Conservation (phyloP, 768 basidiomycete species). For the Boletus coccyginus region DNA sequence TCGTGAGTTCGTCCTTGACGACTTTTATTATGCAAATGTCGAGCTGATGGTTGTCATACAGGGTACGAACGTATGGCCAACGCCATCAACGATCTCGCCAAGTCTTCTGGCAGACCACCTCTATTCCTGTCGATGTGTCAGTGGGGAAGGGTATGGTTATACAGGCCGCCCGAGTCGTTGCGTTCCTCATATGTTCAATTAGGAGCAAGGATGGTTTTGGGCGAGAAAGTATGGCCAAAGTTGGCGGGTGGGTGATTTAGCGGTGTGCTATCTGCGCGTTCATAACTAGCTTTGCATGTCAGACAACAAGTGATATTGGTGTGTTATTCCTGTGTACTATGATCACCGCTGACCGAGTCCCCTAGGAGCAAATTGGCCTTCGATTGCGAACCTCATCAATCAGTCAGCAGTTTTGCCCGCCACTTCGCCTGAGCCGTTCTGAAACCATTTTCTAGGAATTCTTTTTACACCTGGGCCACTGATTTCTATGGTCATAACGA, state of each 20-base stretch:
- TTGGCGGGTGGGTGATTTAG: slow-evolving; percentile 51
- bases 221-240: slow-evolving; percentile 57
- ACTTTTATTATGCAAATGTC: neutral
- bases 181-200: slow-evolving; percentile 4
- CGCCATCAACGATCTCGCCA: slow-evolving; percentile 50
- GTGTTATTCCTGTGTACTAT: neutral
- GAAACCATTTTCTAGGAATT: slow-evolving; percentile 45
- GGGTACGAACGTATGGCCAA: slow-evolving; percentile 61
- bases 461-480: slow-evolving; percentile 58
- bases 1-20: slow-evolving; percentile 35
- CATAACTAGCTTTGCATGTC: neutral
- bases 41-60: slow-evolving; percentile 21
- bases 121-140: slow-evolving; percentile 62
- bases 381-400: slow-evolving; percentile 53
- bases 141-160: slow-evolving; percentile 57
- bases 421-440: neutral
- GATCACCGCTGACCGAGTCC: neutral
- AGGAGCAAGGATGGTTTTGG: slow-evolving; percentile 67
- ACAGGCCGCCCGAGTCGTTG: neutral
- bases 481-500: slow-evolving; percentile 71
- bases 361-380: slow-evolving; percentile 47
- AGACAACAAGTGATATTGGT: slow-evolving; percentile 56
- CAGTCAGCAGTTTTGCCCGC: slow-evolving; percentile 33
- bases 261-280: neutral
- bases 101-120: slow-evolving; percentile 49